phyloP scores from a whole-genome alignment of 2,329 filamentous ascomycete species.

The Arthrinium puccinioides region DNA sequence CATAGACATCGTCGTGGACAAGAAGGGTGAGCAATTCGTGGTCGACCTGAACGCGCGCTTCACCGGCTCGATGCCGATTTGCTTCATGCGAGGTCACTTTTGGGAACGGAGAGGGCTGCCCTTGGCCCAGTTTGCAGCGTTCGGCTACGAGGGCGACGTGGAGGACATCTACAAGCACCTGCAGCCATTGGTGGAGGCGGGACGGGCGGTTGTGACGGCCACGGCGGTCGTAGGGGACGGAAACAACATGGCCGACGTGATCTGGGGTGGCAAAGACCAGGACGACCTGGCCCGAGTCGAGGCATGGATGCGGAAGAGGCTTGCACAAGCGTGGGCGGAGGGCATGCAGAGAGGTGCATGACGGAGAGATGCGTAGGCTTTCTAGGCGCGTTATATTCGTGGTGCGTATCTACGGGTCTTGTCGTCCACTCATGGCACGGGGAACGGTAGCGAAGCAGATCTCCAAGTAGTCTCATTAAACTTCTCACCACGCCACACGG shows the following conservation, averaged over 20 bases:
- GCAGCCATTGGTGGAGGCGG: constrained; percentile 6
- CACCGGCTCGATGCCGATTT: constrained; percentile 17
- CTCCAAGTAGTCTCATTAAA: too few relatives aligned
- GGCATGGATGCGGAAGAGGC: constrained; percentile 2
- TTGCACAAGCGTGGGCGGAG: too few relatives aligned
- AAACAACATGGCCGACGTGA: constrained; percentile 14
- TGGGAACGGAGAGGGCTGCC: constrained; percentile 10
- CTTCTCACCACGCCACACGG: too few relatives aligned
- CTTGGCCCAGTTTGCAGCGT: constrained; percentile 13
- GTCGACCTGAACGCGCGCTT: constrained; percentile 17
- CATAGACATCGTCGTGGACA: constrained; percentile 14
- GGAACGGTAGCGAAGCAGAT: too few relatives aligned
- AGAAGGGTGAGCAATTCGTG: constrained; percentile 10
- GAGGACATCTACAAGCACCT: constrained; percentile 12
- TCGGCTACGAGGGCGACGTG: constrained; percentile 9
- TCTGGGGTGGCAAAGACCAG: constrained; percentile 12
- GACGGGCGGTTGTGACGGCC: constrained; percentile 12
- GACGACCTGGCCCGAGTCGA: constrained; percentile 8
- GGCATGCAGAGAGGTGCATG: too few relatives aligned
- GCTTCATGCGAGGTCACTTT: constrained; percentile 15
- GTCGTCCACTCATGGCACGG: too few relatives aligned
- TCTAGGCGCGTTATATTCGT: too few relatives aligned
- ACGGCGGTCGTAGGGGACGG: constrained; percentile 10
- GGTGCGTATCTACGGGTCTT: too few relatives aligned
- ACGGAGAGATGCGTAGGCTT: too few relatives aligned